phyloP scores from a whole-genome alignment of 2,329 filamentous ascomycete species.

The Trichocomaceae sp. region DNA sequence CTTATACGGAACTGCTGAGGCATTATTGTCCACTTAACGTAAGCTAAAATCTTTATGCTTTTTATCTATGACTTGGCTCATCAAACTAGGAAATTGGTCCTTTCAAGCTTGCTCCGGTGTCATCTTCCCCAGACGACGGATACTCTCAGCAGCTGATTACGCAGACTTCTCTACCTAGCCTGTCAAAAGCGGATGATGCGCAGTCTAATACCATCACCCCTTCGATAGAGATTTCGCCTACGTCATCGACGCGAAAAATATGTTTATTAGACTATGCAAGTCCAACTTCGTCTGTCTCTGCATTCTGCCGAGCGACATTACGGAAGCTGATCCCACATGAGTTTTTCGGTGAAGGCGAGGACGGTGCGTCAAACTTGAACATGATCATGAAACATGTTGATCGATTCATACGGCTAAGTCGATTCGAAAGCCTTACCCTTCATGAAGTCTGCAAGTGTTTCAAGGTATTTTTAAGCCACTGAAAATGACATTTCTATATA shows the following conservation, averaged over 20 bases:
- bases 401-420: constrained; percentile 66
- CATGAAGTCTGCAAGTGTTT: constrained; percentile 71
- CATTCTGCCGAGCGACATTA: constrained; percentile 76
- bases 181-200: constrained; percentile 2
- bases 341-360: constrained; percentile 62
- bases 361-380: constrained; percentile 53
- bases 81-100: constrained; percentile 9
- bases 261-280: constrained; percentile 63
- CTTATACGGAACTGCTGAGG: constrained; percentile 69
- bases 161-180: constrained; percentile 13
- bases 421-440: constrained; percentile 73
- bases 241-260: constrained; percentile 16
- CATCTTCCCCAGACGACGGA: not conserved
- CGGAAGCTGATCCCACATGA: constrained; percentile 63
- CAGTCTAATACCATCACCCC: not conserved
- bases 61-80: not conserved
- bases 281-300: constrained; percentile 63
- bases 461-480: constrained; percentile 48
- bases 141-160: constrained; percentile 7
- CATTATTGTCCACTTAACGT: constrained; percentile 67
- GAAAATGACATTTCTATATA: not conserved
- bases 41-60: constrained; percentile 15
- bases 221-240: constrained; percentile 7
- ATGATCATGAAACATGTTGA: constrained; percentile 64
- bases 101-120: not conserved